Conservation (phyloP, 139 green algal genomes). For the Raphidocelis subcapitata region DNA sequence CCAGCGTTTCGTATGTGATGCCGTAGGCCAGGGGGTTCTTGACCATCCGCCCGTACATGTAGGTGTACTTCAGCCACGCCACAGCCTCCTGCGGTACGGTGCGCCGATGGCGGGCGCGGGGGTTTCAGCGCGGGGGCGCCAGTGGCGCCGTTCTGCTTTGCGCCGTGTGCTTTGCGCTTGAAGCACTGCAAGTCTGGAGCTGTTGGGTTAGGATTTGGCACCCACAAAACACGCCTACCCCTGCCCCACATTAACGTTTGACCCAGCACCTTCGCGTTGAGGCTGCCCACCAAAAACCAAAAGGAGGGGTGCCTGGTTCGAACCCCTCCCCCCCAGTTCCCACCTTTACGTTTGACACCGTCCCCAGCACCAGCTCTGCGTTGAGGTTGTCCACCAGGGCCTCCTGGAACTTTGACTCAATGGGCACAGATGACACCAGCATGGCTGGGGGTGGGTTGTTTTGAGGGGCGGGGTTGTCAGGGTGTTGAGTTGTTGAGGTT, state of each 20-base stretch:
- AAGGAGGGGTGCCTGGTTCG: too few relatives aligned
- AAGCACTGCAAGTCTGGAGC: too few relatives aligned
- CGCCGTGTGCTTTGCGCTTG: too few relatives aligned
- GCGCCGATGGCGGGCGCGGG: too few relatives aligned
- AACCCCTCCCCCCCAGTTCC: too few relatives aligned
- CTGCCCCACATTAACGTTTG: too few relatives aligned
- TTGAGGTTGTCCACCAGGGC: constrained; percentile 93
- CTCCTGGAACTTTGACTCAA: constrained; percentile 85
- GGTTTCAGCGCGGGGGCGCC: too few relatives aligned
- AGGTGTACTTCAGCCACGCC: constrained; percentile 96
- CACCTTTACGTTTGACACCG: constrained; percentile 87
- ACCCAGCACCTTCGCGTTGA: too few relatives aligned
- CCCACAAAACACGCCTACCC: too few relatives aligned
- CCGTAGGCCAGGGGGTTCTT: constrained; percentile 94
- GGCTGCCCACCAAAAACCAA: too few relatives aligned
- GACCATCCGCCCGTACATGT: constrained; percentile 91
- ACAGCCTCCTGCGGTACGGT: constrained; percentile 81
- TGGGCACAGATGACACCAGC: constrained; percentile 86
- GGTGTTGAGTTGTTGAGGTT: background rate
- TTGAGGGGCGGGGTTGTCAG: background rate
- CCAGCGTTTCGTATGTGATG: constrained; percentile 85
- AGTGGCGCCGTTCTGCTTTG: too few relatives aligned
- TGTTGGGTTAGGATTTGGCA: too few relatives aligned
- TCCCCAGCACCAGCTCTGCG: constrained; percentile 96
- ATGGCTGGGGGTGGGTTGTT: constrained; percentile 53